Base-by-base conservation (phyloP, 1,284 basidiomycete species). In the Cerioporus squamosus region DNA sequence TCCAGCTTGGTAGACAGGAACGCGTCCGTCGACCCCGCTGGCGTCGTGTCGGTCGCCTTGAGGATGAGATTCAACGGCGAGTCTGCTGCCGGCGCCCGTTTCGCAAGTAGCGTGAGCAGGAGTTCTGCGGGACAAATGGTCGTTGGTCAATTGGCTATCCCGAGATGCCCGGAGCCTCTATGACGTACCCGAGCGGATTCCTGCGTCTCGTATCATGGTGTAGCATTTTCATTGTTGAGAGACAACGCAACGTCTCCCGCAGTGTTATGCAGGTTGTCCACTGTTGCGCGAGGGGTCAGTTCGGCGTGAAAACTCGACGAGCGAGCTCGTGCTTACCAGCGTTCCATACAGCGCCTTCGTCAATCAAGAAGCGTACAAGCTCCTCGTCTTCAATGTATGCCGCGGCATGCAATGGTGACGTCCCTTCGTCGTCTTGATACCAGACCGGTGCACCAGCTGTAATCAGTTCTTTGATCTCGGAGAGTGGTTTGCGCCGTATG, bases 291-390 rank as follows among this genome's bases (percentile, higher is more conserved):
- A 51, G 26, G 17, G 33, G 40, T 62, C 20, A 22, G 42, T 29
- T n/a, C 23, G 23, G 18, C n/a, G 22, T 10, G 15, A 18, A 39
- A 14, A 12, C 4, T 12, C 22, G 2, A 42, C 40, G 23, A 29
- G n/a, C 14, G 26, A 45, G n/a, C 24, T 20, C 29, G 64, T 79
- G 67, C 82, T 65, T 61, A 88, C 93, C 87, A 60, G 91, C 84
- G 73, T 97, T 98, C 97, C 97, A 99, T 0, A 95, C 72, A 0
- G 94, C 95, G 2, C 97, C 95, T 53, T 86, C 81, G n/a, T 87
- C 79, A 29, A 99, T 79, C 43, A 98, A 78, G 4, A 83, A 69
- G 56, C 82, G 80, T 8, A 93, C 79, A 5, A 95, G 75, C 9
- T 82, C 79, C 2, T 80, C 72, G 64, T 91, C 83, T 60, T 89